Evolutionary conservation across 805 yeast genomes (phyloP).

Genomic region (Metschnikowia anglica): DNA sequence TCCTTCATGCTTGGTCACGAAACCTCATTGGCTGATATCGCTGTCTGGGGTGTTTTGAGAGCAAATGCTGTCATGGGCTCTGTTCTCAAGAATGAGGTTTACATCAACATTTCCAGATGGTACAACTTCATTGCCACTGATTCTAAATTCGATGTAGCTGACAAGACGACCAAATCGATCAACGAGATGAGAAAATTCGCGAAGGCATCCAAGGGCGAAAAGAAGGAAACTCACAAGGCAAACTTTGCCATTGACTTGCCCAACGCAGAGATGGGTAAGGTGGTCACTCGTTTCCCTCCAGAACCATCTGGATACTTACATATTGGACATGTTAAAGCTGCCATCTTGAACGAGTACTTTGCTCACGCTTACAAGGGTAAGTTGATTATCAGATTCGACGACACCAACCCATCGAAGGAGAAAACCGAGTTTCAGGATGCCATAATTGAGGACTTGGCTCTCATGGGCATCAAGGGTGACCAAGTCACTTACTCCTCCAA

Average conservation of each 20-base stretch:
- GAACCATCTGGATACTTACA: conserved; percentile 99
- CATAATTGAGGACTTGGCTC: conserved; percentile 85
- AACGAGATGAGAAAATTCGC: conserved; percentile 72
- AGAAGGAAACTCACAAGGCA: conserved; percentile 90
- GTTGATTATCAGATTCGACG: conserved; percentile 94
- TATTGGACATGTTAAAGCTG: conserved; percentile 99
- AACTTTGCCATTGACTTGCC: conserved; percentile 90
- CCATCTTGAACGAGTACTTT: conserved; percentile 92
- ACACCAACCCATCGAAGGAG: conserved; percentile 97
- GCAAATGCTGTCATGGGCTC: conserved; percentile 93
- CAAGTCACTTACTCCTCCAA: conserved; percentile 85
- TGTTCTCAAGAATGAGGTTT: conserved; percentile 78
- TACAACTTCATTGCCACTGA: conserved; percentile 67
- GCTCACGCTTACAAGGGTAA: conserved; percentile 96
- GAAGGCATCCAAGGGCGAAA: conserved; percentile 61
- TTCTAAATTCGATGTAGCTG: conserved; percentile 66
- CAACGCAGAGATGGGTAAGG: conserved; percentile 90
- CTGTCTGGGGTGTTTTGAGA: conserved; percentile 91
- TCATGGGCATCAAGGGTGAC: conserved; percentile 94
- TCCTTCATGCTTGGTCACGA: conserved; percentile 70
- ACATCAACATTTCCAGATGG: conserved; percentile 91
- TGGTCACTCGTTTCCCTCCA: conserved; percentile 98
- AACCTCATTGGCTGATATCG: conserved; percentile 76
- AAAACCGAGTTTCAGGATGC: conserved; percentile 92
- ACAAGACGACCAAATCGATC: conserved; percentile 62